Percentiles rank a stretch among this genome's conserved stretches.
Evolutionary conservation across 1,284 basidiomycete genomes (phyloP).

Genomic region (Hypsizygus ulmarius): DNA sequence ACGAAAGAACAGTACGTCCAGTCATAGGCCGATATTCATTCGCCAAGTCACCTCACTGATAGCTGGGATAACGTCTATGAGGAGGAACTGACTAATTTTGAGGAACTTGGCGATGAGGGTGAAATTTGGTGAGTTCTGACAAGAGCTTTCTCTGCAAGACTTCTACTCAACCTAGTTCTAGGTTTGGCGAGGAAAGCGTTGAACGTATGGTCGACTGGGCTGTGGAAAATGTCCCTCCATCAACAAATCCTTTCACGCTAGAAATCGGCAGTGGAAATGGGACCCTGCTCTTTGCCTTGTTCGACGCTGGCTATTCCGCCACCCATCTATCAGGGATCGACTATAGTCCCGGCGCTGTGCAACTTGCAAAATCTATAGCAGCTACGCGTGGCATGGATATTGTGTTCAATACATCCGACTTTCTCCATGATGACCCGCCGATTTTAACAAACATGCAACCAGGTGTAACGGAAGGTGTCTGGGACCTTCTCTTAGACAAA

Average conservation of each 20-base stretch:
- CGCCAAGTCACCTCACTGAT: background rate
- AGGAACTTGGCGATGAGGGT: slow-evolving; percentile 84
- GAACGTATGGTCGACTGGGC: slow-evolving; percentile 81
- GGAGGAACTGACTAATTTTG: slow-evolving; percentile 72
- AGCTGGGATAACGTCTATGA: slow-evolving; percentile 76
- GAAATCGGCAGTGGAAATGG: slow-evolving; percentile 88
- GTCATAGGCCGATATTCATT: background rate
- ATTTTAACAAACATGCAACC: slow-evolving; percentile 30
- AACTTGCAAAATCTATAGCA: slow-evolving; percentile 56
- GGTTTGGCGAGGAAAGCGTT: slow-evolving; percentile 83
- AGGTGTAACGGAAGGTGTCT: slow-evolving; percentile 31
- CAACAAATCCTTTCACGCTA: slow-evolving; percentile 48
- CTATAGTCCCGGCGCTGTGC: slow-evolving; percentile 75
- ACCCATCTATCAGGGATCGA: slow-evolving; percentile 70
- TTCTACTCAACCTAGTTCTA: slow-evolving; percentile 29
- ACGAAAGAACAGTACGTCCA: slow-evolving; percentile 59
- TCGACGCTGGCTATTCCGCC: slow-evolving; percentile 62
- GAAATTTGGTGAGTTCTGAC: slow-evolving; percentile 72
- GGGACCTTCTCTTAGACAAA: slow-evolving; percentile 77
- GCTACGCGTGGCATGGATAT: slow-evolving; percentile 39
- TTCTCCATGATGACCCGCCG: slow-evolving; percentile 49
- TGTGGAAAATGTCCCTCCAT: slow-evolving; percentile 46
- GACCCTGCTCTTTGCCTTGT: slow-evolving; percentile 74
- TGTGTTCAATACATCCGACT: slow-evolving; percentile 57
- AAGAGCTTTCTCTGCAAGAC: background rate